These are phyloP conservation scores for Mortierella sp. DNA, from an alignment of 371 early-diverging fungal species.

Conservation along the genomic window DNA sequence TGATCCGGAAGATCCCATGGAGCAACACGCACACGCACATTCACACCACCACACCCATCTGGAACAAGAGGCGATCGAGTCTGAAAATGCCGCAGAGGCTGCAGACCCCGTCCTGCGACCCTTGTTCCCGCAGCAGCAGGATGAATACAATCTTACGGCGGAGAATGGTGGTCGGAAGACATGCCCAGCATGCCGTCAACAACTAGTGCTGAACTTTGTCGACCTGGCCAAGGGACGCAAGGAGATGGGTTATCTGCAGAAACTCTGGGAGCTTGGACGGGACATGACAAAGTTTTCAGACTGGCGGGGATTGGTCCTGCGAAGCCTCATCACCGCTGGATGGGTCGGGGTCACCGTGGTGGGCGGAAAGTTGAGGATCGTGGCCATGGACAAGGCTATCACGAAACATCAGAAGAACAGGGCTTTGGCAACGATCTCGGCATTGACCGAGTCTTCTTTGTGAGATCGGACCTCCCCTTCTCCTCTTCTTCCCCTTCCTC, in stretches of 20 bases:
- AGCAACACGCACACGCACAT: no score
- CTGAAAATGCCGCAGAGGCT: constrained; percentile 9
- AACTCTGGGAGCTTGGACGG: constrained; percentile 25
- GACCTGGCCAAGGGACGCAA: constrained; percentile 46
- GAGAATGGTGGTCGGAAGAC: constrained; percentile 44
- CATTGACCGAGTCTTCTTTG: neutral
- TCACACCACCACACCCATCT: neutral
- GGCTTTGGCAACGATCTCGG: constrained; percentile 33
- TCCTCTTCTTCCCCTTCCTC: no score
- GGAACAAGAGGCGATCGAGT: constrained; percentile 2
- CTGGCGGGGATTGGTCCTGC: constrained; percentile 43
- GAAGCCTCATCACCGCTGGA: constrained; percentile 48
- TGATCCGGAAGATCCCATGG: neutral
- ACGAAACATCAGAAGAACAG: constrained; percentile 43
- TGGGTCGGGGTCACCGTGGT: constrained; percentile 53
- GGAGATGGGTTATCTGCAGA: constrained; percentile 42
- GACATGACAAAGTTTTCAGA: constrained; percentile 53
- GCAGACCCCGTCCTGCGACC: constrained; percentile 46
- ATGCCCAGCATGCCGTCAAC: constrained; percentile 51
- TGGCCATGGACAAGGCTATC: constrained; percentile 48
- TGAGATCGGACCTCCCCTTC: no score
- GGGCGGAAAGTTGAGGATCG: constrained; percentile 44
- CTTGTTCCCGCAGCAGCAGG: constrained; percentile 38
- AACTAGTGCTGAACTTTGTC: constrained; percentile 46
- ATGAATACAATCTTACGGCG: constrained; percentile 11